These are phyloP conservation scores for Aureobasidium sp. DNA, from an alignment of 2,329 filamentous ascomycete species.

Conservation along the genomic window DNA sequence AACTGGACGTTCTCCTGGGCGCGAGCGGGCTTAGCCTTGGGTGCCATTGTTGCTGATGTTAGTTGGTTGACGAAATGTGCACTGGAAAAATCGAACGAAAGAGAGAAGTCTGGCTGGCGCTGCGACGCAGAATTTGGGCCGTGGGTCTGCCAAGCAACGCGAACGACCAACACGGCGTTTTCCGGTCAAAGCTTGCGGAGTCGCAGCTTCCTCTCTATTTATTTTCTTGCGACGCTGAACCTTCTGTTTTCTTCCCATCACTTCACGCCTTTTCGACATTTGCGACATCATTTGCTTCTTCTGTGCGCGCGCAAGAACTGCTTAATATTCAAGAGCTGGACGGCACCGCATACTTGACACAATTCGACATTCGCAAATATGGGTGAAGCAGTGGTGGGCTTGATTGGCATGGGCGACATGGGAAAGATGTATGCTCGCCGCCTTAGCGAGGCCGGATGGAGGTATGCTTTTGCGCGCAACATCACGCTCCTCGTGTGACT, in stretches of 20 bases:
- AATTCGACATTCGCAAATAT: constrained; percentile 28
- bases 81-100: neutral
- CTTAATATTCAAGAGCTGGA: constrained; percentile 2
- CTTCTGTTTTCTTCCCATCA: constrained; percentile 6
- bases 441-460: constrained; percentile 89
- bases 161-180: neutral
- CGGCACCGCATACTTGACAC: neutral
- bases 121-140: constrained; percentile 7
- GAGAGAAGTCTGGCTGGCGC: neutral
- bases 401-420: constrained; percentile 99
- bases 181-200: neutral
- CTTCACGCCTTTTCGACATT: neutral
- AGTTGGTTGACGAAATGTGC: constrained; percentile 5
- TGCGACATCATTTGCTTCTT: neutral
- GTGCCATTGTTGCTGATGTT: constrained; percentile 64
- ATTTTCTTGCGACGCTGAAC: constrained; percentile 7
- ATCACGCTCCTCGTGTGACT: constrained; percentile 17
- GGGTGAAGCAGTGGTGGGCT: constrained; percentile 71
- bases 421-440: constrained; percentile 94
- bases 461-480: constrained; percentile 50
- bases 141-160: constrained; percentile 4
- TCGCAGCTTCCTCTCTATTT: constrained; percentile 1
- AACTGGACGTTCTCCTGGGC: constrained; percentile 96
- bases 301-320: neutral
- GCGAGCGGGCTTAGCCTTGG: constrained; percentile 73